Evolutionary conservation across 768 basidiomycete species (phyloP), one percentile per base, ranked within the genome.

Genomic region (Leccinellum rugosiceps): DNA sequence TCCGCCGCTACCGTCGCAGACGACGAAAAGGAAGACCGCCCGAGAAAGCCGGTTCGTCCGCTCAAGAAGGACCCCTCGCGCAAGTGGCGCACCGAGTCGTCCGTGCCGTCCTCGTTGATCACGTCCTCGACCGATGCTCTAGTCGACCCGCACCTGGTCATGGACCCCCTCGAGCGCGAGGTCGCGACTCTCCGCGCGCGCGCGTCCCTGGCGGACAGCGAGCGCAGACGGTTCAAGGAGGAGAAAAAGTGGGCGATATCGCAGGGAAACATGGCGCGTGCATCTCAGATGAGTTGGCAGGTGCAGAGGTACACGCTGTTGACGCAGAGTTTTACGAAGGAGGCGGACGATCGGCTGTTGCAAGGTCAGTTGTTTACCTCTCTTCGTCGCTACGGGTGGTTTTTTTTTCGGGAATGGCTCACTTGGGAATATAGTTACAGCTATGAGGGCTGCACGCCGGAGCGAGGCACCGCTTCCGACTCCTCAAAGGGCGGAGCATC

Each of bases 191-290:
- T 94, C 21, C 81, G 90, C 49, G 84, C 89, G 48, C 82, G 88
- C 26, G 91, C 91, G 8, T 86, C 88, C 19, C 72, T 91, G 57
- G 91, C 92, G 25, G 92, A 92, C 63, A 90, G 85, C 58, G 90
- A 94, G 72, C 82, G 88, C 19, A 80, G 92, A 41, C 80, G 90
- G 54, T 89, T 85, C 75, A 89, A 85, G 75, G 92, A 94, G 72
- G 92, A 94, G 72, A 80, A 84, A 62, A 90, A 92, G 69, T 94
- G 92, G 92, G 92, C 92, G 1, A 68, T 86, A 38, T 87, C 88
- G 19, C 85, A 88, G 68, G 90, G 90, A 0, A 91, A 94, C 67
- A 58, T 75, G 45, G 84, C 88, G 9, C 82, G 90, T 47, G 90
- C 90, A 30, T 76, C 79, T 26, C 86, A 94, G 75, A 84, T 92